phyloP scores from a whole-genome alignment of 1,139 yeast genomes.

The Yarrowia galli region DNA sequence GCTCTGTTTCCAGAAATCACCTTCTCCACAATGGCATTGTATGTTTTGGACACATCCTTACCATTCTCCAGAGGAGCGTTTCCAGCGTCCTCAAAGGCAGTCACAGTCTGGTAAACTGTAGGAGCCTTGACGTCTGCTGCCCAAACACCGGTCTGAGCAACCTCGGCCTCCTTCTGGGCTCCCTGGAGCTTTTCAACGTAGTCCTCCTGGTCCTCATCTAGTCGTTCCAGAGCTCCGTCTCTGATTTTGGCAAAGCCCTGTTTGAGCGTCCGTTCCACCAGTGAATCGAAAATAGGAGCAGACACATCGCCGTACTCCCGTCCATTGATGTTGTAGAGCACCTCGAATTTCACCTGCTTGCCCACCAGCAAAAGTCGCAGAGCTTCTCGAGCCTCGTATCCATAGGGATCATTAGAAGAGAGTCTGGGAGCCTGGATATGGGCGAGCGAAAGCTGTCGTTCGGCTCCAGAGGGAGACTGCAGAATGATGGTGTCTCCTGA shows the following conservation, averaged over 20 bases:
- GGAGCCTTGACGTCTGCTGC: slow-evolving; percentile 44
- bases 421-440: slow-evolving; percentile 64
- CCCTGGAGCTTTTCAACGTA: slow-evolving; percentile 51
- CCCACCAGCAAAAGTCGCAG: slow-evolving; percentile 72
- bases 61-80: slow-evolving; percentile 38
- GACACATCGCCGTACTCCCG: slow-evolving; percentile 77
- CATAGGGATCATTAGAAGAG: slow-evolving; percentile 53
- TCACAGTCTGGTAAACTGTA: slow-evolving; percentile 39
- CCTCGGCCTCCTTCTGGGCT: slow-evolving; percentile 61
- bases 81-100: slow-evolving; percentile 48
- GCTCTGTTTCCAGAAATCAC: slow-evolving; percentile 82
- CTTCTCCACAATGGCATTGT: slow-evolving; percentile 71
- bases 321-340: slow-evolving; percentile 61
- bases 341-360: slow-evolving; percentile 67
- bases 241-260: slow-evolving; percentile 71
- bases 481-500: slow-evolving; percentile 80
- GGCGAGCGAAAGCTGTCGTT: slow-evolving; percentile 69
- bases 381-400: slow-evolving; percentile 66
- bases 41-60: slow-evolving; percentile 50
- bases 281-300: slow-evolving; percentile 68
- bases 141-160: slow-evolving; percentile 66
- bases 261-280: slow-evolving; percentile 63
- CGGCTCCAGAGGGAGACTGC: slow-evolving; percentile 58
- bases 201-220: slow-evolving; percentile 53
- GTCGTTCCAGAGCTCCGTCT: slow-evolving; percentile 56